Evolutionary conservation across 345 rosid genomes (phyloP).

Genomic region (Euphorbia lathyris): DNA sequence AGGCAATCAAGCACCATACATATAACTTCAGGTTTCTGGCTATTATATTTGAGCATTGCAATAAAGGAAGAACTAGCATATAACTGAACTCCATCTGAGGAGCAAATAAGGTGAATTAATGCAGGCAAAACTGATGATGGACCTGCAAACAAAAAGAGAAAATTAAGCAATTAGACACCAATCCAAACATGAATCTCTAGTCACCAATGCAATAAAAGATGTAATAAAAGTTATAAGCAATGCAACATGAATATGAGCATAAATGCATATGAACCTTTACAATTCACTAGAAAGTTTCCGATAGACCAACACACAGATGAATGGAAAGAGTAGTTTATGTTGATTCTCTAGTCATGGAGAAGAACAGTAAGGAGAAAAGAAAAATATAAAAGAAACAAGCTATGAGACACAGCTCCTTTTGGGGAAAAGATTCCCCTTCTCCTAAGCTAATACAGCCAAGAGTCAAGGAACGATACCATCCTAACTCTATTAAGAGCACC

Average conservation of each 20-base stretch:
- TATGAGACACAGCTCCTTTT: too few species aligned
- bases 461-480: too few species aligned
- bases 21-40: slow-evolving; percentile 58
- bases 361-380: too few species aligned
- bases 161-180: slow-evolving; percentile 12
- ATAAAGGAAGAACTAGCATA: slow-evolving; percentile 52
- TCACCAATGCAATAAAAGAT: neutral
- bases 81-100: slow-evolving; percentile 43
- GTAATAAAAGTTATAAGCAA: neutral
- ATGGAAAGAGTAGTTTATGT: too few species aligned
- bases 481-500: too few species aligned
- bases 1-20: slow-evolving; percentile 72
- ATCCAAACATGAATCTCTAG: slow-evolving; percentile 9
- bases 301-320: too few species aligned
- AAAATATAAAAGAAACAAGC: too few species aligned
- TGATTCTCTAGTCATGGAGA: too few species aligned
- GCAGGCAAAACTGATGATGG: slow-evolving; percentile 65
- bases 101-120: slow-evolving; percentile 49
- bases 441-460: too few species aligned
- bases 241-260: neutral
- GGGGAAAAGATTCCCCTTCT: too few species aligned
- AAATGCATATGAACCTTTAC: neutral
- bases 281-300: neutral
- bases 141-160: slow-evolving; percentile 43
- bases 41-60: slow-evolving; percentile 56